These are phyloP conservation scores for Mycena pura DNA, from an alignment of 768 basidiomycete genomes.

Conservation along the genomic window DNA sequence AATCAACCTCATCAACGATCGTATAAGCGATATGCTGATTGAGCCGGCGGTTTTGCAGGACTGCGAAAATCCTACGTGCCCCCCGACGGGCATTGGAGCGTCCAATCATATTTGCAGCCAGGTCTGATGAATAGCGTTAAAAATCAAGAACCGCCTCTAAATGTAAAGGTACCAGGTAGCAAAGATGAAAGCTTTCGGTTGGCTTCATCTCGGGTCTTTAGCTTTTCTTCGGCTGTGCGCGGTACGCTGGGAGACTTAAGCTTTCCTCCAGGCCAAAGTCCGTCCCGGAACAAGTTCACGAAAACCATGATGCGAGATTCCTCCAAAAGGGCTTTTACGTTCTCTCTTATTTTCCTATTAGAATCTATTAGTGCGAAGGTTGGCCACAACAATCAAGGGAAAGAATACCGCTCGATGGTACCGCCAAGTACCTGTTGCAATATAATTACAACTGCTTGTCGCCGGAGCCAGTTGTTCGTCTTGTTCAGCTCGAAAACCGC, in stretches of 20 bases:
- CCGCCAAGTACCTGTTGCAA: conserved; percentile 95
- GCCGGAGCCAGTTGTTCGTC: conserved; percentile 94
- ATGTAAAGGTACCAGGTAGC: conserved; percentile 74
- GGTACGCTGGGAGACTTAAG: conserved; percentile 63
- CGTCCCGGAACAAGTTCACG: conserved; percentile 71
- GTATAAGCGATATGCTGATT: conserved; percentile 93
- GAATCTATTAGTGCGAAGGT: conserved; percentile 2
- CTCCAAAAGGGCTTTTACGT: conserved; percentile 65
- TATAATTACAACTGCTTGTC: conserved; percentile 96
- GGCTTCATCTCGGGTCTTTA: conserved; percentile 82
- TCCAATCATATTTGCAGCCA: conserved; percentile 99
- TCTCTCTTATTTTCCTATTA: conserved; percentile 86
- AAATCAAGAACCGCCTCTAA: background rate
- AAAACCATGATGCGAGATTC: conserved; percentile 74
- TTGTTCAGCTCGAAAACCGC: conserved; percentile 95
- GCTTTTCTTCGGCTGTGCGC: conserved; percentile 84
- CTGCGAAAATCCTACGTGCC: conserved; percentile 90
- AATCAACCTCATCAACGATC: conserved; percentile 84
- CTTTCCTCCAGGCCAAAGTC: conserved; percentile 87
- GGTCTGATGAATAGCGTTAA: conserved; percentile 56
- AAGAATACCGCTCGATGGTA: conserved; percentile 86
- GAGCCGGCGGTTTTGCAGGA: conserved; percentile 91
- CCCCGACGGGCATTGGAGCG: conserved; percentile 93
- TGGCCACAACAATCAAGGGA: background rate
- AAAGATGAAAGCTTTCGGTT: conserved; percentile 89